Evolutionary conservation across 305 asterid species (phyloP), one percentile per base, ranked within the genome.

Genomic region (Fraxinus xanthoxyloides): DNA sequence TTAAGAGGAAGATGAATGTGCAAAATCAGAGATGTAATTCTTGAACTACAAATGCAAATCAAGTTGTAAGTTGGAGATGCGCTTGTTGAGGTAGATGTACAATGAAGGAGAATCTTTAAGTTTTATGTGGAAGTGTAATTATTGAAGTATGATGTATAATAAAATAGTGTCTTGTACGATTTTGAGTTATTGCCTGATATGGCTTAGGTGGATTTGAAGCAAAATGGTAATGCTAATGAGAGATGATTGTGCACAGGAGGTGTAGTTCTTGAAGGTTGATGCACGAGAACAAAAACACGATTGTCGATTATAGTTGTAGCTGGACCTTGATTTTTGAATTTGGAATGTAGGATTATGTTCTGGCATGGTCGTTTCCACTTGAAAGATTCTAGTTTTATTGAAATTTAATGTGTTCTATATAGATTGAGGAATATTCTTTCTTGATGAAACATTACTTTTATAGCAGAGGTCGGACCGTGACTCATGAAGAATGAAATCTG

Each of bases 1-100:
- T 54, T 81, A 80, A 59, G 61, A 65, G 56, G 85, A 77, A 80
- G 72, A 73, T 76, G 78, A 17, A 19, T 43, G 56, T 81, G 74
- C 48, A 67, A 38, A 46, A 80, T 21, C 40, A 19, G 54, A 51
- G 46, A 46, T 73, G 81, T 10, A 19, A 79, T 26, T 59, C 59
- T 59, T 82, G 46, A 70, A 61, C 59, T 31, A 10, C 72, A 59
- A 34, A 6, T 51, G 75, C 70, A 2, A 51, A 78, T 36, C 1
- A 35, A 75, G 43, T 79, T 74, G 35, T 48, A 9, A 7, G 46
- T 17, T 36, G 32, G 23, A 69, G 73, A 72, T 54, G 46, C 13
- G 21, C 51, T 24, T 80, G 38, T 56, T 19, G 67, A 56, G 19
- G 67, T 56, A 56, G 67, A 56, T 56, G 4, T 5, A 56, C 67